Evolutionary conservation across 768 basidiomycete genomes (phyloP).

Genomic region (Plicaturopsis crispa): DNA sequence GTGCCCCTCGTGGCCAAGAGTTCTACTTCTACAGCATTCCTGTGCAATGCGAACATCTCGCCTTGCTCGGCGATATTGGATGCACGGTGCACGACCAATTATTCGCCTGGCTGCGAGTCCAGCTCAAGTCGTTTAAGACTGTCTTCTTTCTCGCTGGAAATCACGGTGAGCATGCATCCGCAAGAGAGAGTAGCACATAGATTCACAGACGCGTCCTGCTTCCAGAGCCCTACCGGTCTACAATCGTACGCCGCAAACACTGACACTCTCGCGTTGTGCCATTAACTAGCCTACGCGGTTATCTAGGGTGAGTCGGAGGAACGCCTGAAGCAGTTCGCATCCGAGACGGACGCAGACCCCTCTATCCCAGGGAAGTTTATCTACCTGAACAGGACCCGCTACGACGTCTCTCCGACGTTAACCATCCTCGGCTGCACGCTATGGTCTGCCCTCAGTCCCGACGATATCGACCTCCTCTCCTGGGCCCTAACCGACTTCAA

Average conservation of each 20-base stretch:
- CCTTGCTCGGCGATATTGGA: constrained; percentile 31
- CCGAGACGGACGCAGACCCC: constrained; percentile 2
- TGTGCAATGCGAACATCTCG: constrained; percentile 17
- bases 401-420: constrained; percentile 22
- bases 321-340: constrained; percentile 8
- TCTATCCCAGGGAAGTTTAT: constrained; percentile 18
- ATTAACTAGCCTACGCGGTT: constrained; percentile 6
- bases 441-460: constrained; percentile 24
- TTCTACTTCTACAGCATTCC: constrained; percentile 20
- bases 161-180: constrained; percentile 16
- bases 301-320: constrained; percentile 4
- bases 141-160: constrained; percentile 29
- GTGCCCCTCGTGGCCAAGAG: neutral
- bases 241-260: too few species aligned
- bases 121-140: constrained; percentile 19
- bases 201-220: too few species aligned
- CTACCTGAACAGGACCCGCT: constrained; percentile 23
- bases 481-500: constrained; percentile 25
- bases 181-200: constrained; percentile 3
- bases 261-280: too few species aligned
- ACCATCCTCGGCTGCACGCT: constrained; percentile 35
- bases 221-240: too few species aligned
- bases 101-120: constrained; percentile 23
- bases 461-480: constrained; percentile 18
- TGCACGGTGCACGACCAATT: constrained; percentile 19